Conservation (phyloP, 2,329 filamentous ascomycete genomes). For the Trichoderma afroharzianum region DNA sequence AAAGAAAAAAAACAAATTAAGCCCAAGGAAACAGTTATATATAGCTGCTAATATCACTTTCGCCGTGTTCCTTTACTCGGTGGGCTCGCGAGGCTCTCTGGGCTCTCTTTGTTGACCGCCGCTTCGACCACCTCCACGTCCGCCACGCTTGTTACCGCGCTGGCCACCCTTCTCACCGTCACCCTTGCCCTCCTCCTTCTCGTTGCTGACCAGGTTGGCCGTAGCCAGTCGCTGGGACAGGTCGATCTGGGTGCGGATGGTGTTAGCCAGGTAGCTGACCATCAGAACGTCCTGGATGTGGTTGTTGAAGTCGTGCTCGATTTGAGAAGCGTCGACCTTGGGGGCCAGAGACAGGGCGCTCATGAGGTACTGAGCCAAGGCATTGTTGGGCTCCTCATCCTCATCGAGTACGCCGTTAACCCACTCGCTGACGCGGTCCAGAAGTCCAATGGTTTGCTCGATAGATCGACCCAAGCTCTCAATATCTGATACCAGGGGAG, state of each 20-base stretch:
- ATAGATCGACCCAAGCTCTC: conserved; percentile 82
- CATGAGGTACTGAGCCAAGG: conserved; percentile 91
- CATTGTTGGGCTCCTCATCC: conserved; percentile 82
- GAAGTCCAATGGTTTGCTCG: conserved; percentile 81
- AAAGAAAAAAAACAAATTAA: conserved; percentile 7
- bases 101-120: conserved; percentile 50
- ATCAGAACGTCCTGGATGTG: conserved; percentile 99
- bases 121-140: conserved; percentile 49
- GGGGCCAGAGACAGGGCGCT: conserved; percentile 89
- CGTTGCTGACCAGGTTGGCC: conserved; percentile 56
- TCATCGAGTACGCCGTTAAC: conserved; percentile 93
- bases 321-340: conserved; percentile 85
- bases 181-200: conserved; percentile 49
- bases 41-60: not conserved
- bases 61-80: conserved; percentile 30
- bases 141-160: conserved; percentile 49
- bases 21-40: conserved; percentile 7
- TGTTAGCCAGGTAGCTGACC: conserved; percentile 97
- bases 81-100: conserved; percentile 40
- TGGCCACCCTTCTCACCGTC: conserved; percentile 45
- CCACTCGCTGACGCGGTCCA: conserved; percentile 88
- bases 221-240: conserved; percentile 91
- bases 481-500: conserved; percentile 78
- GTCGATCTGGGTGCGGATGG: conserved; percentile 97
- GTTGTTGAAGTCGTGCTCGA: conserved; percentile 99